phyloP scores from a whole-genome alignment of 352 stramenopile genomes.

The Halophytophthora polymorphica region DNA sequence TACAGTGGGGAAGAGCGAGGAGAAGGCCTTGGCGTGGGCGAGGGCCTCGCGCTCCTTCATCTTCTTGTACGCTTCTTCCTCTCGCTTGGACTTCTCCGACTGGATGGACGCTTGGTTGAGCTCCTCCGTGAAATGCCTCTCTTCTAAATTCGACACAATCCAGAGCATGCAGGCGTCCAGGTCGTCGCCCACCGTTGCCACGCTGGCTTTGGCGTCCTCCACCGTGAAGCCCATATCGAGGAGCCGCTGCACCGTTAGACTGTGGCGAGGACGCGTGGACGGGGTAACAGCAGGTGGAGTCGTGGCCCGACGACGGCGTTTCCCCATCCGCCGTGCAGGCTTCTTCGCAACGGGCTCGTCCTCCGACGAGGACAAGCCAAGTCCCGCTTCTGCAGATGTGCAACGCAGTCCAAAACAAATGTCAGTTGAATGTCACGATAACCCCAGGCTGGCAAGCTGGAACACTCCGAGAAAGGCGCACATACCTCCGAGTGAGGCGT shows the following conservation, averaged over 20 bases:
- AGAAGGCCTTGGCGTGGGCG: slow-evolving; percentile 50
- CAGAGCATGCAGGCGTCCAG: slow-evolving; percentile 77
- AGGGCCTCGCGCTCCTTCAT: slow-evolving; percentile 53
- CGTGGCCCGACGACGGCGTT: neutral
- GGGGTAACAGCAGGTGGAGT: slow-evolving; percentile 9
- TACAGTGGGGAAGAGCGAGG: slow-evolving; percentile 64
- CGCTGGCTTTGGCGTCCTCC: slow-evolving; percentile 62
- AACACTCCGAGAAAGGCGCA: no score
- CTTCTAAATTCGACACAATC: slow-evolving; percentile 74
- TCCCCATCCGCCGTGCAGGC: slow-evolving; percentile 5
- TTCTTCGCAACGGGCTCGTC: slow-evolving; percentile 19
- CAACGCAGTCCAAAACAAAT: no score
- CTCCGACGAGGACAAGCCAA: slow-evolving; percentile 18
- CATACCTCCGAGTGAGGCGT: no score
- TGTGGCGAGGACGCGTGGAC: slow-evolving; percentile 34
- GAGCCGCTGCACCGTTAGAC: slow-evolving; percentile 55
- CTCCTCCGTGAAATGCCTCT: slow-evolving; percentile 64
- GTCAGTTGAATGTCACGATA: slow-evolving; percentile 3
- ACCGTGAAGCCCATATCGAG: slow-evolving; percentile 59
- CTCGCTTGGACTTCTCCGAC: slow-evolving; percentile 65
- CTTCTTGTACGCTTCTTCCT: slow-evolving; percentile 58
- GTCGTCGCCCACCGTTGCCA: slow-evolving; percentile 51
- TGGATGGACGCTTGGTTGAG: slow-evolving; percentile 74
- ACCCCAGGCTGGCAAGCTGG: neutral
- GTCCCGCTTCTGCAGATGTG: slow-evolving; percentile 12